Base-by-base conservation (phyloP, 1,139 yeast genomes). In the Kodamaea ohmeri region DNA sequence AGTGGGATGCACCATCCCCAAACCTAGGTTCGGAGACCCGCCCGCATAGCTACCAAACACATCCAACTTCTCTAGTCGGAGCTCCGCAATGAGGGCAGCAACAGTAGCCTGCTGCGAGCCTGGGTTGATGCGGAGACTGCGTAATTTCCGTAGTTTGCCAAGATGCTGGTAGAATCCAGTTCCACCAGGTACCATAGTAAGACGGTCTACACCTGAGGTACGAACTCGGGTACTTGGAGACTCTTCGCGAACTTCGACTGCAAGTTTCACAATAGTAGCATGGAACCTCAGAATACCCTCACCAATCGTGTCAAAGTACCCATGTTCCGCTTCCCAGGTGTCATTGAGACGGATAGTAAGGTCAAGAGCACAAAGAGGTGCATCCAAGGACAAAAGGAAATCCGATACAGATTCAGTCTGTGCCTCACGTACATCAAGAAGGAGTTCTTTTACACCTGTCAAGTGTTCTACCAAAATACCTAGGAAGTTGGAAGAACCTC, bases 21-120 rank as follows among this genome's bases (percentile, higher is more conserved):
- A 53, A 0, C 82, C 83, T 60, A 77, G 64, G 51, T 76, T 78
- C 4, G 77, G 77, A 0, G 73, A 63, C 1, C 80, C 80, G 3
- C 79, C 78, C 0, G 81, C 72, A 17, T 68, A 66, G 15, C 66
- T 54, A 0, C 82, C 83, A 42, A 72, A 67, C 1, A 78, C 54
- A 50, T 74, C 76, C n/a, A 78, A 50, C 31, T 53, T 61, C 17
- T 47, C 45, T 32, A 78, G 51, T 1, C 63, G 60, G 7, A 76
- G 51, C 25, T 36, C 25, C 17, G 35, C 38, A 2, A 67, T 50
- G 29, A 70, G 46, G 1, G 44, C 24, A 1, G 60, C 44, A 3
- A 68, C 61, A 15, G 51, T 53, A 3, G 60, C 50, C 14, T 60
- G 48, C 25, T 51, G 53, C 6, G 51, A 55, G 34, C 64, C 56